These are phyloP conservation scores for Spergularia marina DNA, from an alignment of 148 eudicot genomes.

Conservation along the genomic window DNA sequence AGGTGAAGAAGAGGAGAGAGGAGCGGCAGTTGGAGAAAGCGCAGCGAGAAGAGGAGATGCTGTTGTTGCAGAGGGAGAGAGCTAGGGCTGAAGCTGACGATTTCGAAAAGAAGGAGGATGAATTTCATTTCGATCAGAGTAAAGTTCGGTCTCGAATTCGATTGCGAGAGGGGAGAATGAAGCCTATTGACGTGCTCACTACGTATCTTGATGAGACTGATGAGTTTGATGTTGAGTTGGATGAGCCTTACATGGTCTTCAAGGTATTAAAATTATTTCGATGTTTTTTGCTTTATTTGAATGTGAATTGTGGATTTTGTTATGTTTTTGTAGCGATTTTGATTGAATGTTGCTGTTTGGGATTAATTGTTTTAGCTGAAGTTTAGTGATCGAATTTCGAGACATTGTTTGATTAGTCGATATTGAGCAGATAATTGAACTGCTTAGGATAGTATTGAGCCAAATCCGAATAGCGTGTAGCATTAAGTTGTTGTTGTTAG, in stretches of 20 bases:
- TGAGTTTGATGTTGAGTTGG: conserved; percentile 76
- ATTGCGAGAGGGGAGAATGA: conserved; percentile 75
- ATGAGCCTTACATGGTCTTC: conserved; percentile 83
- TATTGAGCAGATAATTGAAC: no score
- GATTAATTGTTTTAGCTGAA: no score
- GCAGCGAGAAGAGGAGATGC: conserved; percentile 89
- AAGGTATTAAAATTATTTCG: conserved; percentile 49
- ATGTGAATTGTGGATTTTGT: neutral
- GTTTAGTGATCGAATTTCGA: no score
- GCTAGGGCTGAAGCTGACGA: conserved; percentile 91
- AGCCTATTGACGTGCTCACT: conserved; percentile 85
- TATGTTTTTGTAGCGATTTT: neutral
- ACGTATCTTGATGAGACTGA: conserved; percentile 83
- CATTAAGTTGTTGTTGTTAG: no score
- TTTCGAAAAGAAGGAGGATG: conserved; percentile 97
- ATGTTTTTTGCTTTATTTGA: neutral
- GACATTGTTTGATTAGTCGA: no score
- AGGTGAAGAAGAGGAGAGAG: conserved; percentile 93
- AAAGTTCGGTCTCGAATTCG: conserved; percentile 80
- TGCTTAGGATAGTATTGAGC: no score
- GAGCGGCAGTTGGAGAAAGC: conserved; percentile 92
- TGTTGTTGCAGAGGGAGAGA: conserved; percentile 79
- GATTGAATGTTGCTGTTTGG: no score
- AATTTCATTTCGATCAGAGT: conserved; percentile 99
- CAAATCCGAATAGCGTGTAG: no score